Percentiles rank a stretch among this genome's conserved stretches.
Evolutionary conservation across 2,329 filamentous ascomycete genomes (phyloP).

Genomic region (Sporothrix curviconia): DNA sequence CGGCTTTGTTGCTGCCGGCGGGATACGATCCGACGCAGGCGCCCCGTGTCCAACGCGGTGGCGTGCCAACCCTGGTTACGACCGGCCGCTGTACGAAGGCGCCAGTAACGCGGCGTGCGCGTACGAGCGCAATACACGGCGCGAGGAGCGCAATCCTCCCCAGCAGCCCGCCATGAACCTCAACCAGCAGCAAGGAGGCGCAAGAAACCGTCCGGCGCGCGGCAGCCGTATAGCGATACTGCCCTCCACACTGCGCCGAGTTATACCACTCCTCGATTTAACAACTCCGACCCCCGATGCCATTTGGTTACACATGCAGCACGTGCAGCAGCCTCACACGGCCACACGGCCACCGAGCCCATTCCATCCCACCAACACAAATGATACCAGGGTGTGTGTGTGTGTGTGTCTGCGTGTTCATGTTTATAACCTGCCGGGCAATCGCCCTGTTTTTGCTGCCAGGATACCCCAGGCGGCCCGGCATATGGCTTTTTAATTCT

Average conservation of each 20-base stretch:
- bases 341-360: not conserved
- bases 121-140: constrained; percentile 36
- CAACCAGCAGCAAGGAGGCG: constrained; percentile 38
- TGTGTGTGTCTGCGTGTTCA: not conserved
- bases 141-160: constrained; percentile 55
- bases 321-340: not conserved
- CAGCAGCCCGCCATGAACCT: constrained; percentile 37
- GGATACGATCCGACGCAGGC: constrained; percentile 32
- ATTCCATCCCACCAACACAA: not conserved
- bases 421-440: not conserved
- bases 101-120: constrained; percentile 22
- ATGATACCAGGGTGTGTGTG: not conserved
- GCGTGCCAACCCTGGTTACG: constrained; percentile 31
- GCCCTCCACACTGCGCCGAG: constrained; percentile 13
- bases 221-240: constrained; percentile 39
- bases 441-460: not conserved
- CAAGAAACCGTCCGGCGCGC: constrained; percentile 48
- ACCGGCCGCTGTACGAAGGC: constrained; percentile 31
- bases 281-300: not conserved
- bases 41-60: constrained; percentile 21
- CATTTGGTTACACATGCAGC: not conserved
- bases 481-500: not conserved
- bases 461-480: constrained; percentile 8
- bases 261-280: constrained; percentile 12
- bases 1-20: constrained; percentile 30